These are phyloP conservation scores for Trichoderma hamatum DNA, from an alignment of 2,329 filamentous ascomycete species.

Conservation along the genomic window DNA sequence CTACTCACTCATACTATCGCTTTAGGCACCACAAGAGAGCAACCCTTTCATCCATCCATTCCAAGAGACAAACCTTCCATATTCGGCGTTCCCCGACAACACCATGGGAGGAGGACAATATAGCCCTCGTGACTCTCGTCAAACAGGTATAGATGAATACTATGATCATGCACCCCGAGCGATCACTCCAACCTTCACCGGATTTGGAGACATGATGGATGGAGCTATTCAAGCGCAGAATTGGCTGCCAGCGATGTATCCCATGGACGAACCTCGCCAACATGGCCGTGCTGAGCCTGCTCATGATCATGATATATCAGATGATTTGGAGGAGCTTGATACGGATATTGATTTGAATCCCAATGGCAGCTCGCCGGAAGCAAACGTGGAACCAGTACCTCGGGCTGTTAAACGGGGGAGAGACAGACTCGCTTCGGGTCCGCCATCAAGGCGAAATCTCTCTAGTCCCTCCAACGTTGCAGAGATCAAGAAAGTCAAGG, in stretches of 20 bases:
- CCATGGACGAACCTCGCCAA: neutral
- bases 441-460: conserved; percentile 6
- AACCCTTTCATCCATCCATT: neutral
- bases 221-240: neutral
- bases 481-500: conserved; percentile 42
- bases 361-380: neutral
- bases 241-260: neutral
- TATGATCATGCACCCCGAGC: neutral
- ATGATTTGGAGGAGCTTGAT: neutral
- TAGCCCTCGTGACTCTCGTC: neutral
- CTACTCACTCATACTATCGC: neutral
- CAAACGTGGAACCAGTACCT: neutral
- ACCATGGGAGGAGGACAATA: conserved; percentile 19
- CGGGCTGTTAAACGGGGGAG: conserved; percentile 7
- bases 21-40: neutral
- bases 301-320: neutral
- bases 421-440: neutral
- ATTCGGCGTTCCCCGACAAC: neutral
- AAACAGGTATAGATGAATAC: neutral
- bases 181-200: neutral
- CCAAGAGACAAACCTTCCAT: neutral
- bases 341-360: neutral
- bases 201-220: neutral
- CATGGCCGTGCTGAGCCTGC: neutral
- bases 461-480: conserved; percentile 38